These are phyloP conservation scores for Keithomyces neogunnii DNA, from an alignment of 2,329 filamentous ascomycete species.

Conservation along the genomic window DNA sequence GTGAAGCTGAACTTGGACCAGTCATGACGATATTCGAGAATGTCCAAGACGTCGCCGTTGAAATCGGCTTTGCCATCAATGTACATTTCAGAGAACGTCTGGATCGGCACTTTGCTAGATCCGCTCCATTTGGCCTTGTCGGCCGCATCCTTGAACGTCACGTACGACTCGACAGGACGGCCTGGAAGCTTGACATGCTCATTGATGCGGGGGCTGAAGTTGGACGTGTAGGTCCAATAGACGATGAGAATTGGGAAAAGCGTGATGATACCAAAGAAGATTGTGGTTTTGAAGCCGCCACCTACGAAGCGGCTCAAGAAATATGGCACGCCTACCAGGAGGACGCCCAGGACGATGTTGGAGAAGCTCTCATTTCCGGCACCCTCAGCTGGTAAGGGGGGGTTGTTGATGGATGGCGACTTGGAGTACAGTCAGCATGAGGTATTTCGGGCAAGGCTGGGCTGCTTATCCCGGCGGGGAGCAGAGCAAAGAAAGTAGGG, in stretches of 20 bases:
- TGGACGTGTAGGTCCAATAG: constrained; percentile 74
- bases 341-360: constrained; percentile 40
- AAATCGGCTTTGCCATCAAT: constrained; percentile 85
- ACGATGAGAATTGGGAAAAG: constrained; percentile 64
- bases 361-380: constrained; percentile 77
- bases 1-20: constrained; percentile 92
- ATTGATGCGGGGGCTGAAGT: constrained; percentile 75
- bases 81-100: constrained; percentile 74
- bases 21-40: constrained; percentile 83
- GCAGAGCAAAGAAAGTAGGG: neutral
- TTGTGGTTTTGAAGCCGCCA: constrained; percentile 73
- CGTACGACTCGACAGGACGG: constrained; percentile 78
- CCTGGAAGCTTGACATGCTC: constrained; percentile 80
- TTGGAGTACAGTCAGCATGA: constrained; percentile 25
- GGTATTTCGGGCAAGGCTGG: neutral
- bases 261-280: constrained; percentile 57
- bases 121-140: constrained; percentile 58
- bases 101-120: constrained; percentile 56
- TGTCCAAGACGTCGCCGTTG: constrained; percentile 79
- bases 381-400: constrained; percentile 78
- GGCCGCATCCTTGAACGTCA: constrained; percentile 57
- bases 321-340: constrained; percentile 60
- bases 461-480: neutral
- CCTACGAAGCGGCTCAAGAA: constrained; percentile 71
- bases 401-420: constrained; percentile 87